A percentile compares a stretch with the other conserved stretches of the same genome.
Evolutionary conservation across 139 green algal species (phyloP).

Genomic region (Nannochloris sp.): DNA sequence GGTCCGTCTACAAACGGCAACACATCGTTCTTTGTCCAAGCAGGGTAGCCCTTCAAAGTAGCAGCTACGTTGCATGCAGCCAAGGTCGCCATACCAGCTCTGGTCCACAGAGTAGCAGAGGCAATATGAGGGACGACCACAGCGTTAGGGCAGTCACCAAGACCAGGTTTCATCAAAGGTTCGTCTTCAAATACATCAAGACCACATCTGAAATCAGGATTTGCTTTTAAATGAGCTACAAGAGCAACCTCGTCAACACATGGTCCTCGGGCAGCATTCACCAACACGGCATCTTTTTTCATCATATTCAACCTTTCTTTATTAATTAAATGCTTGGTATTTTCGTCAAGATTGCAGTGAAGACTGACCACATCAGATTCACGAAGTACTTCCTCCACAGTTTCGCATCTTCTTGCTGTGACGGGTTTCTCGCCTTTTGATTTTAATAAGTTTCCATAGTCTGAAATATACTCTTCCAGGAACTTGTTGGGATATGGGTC

Average conservation of each 20-base stretch:
- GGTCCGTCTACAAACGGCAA: constrained; percentile 79
- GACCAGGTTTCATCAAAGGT: constrained; percentile 88
- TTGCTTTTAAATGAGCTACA: constrained; percentile 85
- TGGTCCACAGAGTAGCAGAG: constrained; percentile 88
- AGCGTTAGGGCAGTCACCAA: constrained; percentile 82
- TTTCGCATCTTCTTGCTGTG: constrained; percentile 56
- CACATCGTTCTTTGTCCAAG: constrained; percentile 69
- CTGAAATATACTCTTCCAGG: constrained; percentile 59
- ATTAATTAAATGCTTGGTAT: constrained; percentile 94
- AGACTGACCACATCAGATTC: constrained; percentile 81
- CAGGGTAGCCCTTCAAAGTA: constrained; percentile 56
- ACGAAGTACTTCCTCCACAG: constrained; percentile 87
- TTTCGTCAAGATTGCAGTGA: constrained; percentile 89
- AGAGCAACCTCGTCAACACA: constrained; percentile 90
- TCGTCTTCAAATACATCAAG: constrained; percentile 99
- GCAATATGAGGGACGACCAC: constrained; percentile 98
- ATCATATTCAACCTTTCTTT: constrained; percentile 79
- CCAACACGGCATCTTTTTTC: constrained; percentile 88
- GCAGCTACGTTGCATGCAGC: constrained; percentile 88
- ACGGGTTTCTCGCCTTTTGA: constrained; percentile 65
- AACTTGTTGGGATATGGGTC: constrained; percentile 87
- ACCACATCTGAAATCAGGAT: constrained; percentile 78
- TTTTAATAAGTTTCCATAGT: constrained; percentile 81
- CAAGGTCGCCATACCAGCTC: constrained; percentile 85
- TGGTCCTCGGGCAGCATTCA: constrained; percentile 89